phyloP scores from a whole-genome alignment of 2,329 filamentous ascomycete species.

The Aureobasidium sp. region DNA sequence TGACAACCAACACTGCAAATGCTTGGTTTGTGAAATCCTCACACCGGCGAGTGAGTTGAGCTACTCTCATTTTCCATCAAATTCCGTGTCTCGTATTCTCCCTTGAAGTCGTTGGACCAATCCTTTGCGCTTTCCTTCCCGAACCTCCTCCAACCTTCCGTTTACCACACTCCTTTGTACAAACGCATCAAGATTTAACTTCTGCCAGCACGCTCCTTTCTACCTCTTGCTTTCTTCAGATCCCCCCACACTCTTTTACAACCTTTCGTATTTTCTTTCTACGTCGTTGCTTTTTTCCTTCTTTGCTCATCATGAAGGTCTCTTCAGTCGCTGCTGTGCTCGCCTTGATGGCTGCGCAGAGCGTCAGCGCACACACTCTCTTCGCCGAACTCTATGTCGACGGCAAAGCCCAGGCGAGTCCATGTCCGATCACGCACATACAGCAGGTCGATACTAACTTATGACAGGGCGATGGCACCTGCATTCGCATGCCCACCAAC shows the following conservation, averaged over 20 bases:
- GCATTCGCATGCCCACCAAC: constrained; percentile 59
- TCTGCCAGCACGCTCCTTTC: constrained; percentile 2
- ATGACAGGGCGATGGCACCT: constrained; percentile 59
- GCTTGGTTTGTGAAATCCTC: background rate
- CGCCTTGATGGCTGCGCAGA: constrained; percentile 19
- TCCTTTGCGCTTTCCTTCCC: background rate
- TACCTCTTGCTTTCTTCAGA: background rate
- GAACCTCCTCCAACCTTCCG: background rate
- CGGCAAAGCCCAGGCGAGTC: constrained; percentile 41
- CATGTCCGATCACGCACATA: background rate
- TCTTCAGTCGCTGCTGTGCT: constrained; percentile 13
- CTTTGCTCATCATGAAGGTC: constrained; percentile 17
- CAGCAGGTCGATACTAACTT: background rate
- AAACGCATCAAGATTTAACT: constrained; percentile 9
- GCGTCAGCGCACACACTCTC: constrained; percentile 45
- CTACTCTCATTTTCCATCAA: background rate
- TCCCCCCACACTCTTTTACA: constrained; percentile 5
- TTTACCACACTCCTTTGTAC: constrained; percentile 10
- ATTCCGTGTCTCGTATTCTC: background rate
- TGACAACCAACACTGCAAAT: constrained; percentile 9
- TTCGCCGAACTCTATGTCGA: constrained; percentile 60
- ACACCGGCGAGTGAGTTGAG: background rate
- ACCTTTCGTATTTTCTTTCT: constrained; percentile 1
- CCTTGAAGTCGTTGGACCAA: constrained; percentile 1
- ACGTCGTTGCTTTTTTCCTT: background rate